Conservation (phyloP, 2,329 filamentous ascomycete genomes). For the Diaporthe citrichinensis region DNA sequence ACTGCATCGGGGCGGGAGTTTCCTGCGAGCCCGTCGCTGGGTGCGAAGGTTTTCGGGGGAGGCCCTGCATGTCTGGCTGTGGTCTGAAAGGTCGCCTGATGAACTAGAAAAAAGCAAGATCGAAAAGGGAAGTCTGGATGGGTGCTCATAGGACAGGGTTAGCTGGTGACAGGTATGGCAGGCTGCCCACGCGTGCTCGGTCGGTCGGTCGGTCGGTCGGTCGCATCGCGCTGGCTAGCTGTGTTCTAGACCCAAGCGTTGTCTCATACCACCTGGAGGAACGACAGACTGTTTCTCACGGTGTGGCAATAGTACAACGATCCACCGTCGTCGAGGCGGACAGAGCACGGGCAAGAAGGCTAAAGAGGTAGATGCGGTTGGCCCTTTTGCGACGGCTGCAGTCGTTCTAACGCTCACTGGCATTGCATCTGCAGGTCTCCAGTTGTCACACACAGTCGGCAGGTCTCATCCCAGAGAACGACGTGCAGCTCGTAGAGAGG, state of each 20-base stretch:
- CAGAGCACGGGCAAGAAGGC: neutral
- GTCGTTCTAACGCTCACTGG: neutral
- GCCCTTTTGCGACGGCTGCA: neutral
- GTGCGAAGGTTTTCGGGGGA: slow-evolving; percentile 21
- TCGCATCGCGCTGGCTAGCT: slow-evolving; percentile 6
- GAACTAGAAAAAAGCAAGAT: neutral
- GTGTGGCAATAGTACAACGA: neutral
- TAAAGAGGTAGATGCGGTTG: neutral
- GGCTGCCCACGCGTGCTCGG: neutral
- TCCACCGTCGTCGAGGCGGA: neutral
- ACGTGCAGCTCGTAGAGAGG: too few species aligned
- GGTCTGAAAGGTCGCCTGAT: neutral
- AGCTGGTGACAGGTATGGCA: slow-evolving; percentile 15
- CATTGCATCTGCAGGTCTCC: neutral
- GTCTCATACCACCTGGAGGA: neutral
- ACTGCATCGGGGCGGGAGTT: neutral
- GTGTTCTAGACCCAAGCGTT: neutral
- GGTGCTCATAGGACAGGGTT: neutral
- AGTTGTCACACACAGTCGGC: neutral
- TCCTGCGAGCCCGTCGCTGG: neutral
- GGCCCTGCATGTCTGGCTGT: neutral
- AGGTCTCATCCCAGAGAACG: too few species aligned
- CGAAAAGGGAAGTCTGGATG: neutral
- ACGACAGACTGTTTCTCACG: neutral
- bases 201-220: neutral